A percentile compares a stretch with the other conserved stretches of the same genome.
Evolutionary conservation across 805 yeast species (phyloP).

Genomic region (Kodamaea kakaduensis): DNA sequence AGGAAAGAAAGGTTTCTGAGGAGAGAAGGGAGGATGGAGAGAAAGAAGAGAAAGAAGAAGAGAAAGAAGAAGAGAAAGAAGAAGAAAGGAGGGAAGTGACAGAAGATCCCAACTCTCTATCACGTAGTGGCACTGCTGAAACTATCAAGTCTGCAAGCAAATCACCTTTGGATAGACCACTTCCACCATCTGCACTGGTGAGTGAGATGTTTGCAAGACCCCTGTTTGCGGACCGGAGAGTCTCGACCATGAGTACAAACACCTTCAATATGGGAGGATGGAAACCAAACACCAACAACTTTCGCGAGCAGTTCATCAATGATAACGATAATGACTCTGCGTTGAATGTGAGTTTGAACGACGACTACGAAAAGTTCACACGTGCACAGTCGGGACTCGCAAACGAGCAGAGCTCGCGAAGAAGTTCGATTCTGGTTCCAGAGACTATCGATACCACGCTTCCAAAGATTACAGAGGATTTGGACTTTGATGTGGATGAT

Average conservation of each 20-base stretch:
- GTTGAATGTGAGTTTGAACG: conserved; percentile 25
- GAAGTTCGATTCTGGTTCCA: conserved; percentile 33
- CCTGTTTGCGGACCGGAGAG: conserved; percentile 19
- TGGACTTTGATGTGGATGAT: conserved; percentile 19
- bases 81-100: background rate
- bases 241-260: conserved; percentile 27
- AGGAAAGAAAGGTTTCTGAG: too few relatives aligned
- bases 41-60: background rate
- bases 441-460: conserved; percentile 38
- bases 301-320: conserved; percentile 46
- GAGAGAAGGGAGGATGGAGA: background rate
- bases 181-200: too few relatives aligned
- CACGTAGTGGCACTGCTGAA: too few relatives aligned
- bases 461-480: conserved; percentile 35
- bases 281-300: conserved; percentile 55
- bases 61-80: background rate
- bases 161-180: too few relatives aligned
- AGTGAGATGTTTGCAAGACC: conserved; percentile 2
- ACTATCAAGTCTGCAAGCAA: too few relatives aligned
- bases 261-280: conserved; percentile 50
- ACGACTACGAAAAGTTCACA: conserved; percentile 32
- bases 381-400: conserved; percentile 19
- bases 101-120: too few relatives aligned
- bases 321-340: conserved; percentile 38
- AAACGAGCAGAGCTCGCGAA: conserved; percentile 16